Base-by-base conservation (phyloP, 106 monocot genomes). In the Allium sativum region DNA sequence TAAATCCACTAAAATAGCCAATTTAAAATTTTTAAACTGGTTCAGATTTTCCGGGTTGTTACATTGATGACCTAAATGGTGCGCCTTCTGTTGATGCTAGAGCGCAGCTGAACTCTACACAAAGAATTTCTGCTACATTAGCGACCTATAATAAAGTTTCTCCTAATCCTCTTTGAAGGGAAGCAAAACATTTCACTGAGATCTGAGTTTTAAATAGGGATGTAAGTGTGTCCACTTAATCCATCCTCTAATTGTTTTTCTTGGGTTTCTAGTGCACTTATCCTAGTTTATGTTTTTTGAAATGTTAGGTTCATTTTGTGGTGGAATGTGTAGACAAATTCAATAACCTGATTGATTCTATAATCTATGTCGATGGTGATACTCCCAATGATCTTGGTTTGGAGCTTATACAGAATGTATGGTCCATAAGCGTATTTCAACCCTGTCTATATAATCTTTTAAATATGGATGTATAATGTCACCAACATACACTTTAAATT, bases 111-210 rank as follows among this genome's bases (percentile, higher is more conserved):
- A 98, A 92, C 55, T 78, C 88, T 63, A 91, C 98, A 17, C 98
- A 92, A 56, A 81, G 78, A 42, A 76, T 90, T 67, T 70, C 76
- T 59, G 76, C 84, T 8, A 67, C 80, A 31, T 48, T 78, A 18
- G 51, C 70, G 14, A 55, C 74, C 18, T 61, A 63, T 48, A 68
- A 70, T 60, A 91, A 98, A 64, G 68, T 88, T 62, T 41, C 85
- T 44, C 82, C 98, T 20, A 91, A 98, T 60, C 68, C 82, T 63
- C 88, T 92, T 85, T 92, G 77, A 19, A 82, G 92, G 64, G 98
- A 98, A 67, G 98, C 98, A n/a, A 98, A 92, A 52, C 85, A 92
- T 51, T 98, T 88, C 72, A 98, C 98, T 12, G 98, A 98, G 71
- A 69, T 76, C 61, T 80, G 85, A 43, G 80, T 85, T 78, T 79